A percentile compares a stretch with the other conserved stretches of the same genome.
phyloP scores from a whole-genome alignment of 345 rosid species.

The Jatropha curcas region DNA sequence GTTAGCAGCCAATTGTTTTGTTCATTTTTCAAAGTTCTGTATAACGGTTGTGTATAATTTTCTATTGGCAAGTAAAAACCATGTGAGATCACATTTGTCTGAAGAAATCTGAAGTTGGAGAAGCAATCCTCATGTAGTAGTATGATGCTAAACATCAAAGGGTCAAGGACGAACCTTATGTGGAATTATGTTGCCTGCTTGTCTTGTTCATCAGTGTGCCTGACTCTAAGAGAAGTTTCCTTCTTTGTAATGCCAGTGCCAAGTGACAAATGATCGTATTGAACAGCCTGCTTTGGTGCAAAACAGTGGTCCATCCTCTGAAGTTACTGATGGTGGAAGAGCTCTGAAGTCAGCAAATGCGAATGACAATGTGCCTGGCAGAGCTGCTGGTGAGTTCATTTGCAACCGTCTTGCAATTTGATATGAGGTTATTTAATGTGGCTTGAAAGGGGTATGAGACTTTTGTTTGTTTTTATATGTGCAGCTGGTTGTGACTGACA shows the following conservation, averaged over 20 bases:
- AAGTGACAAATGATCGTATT: conserved; percentile 24
- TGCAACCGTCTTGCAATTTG: neutral
- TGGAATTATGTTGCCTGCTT: neutral
- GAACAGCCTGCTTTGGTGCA: conserved; percentile 30
- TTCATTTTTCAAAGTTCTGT: neutral
- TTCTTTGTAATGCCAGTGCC: conserved; percentile 31
- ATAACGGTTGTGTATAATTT: neutral
- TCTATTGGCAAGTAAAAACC: neutral
- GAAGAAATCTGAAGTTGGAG: neutral
- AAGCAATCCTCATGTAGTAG: neutral
- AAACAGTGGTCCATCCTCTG: conserved; percentile 29
- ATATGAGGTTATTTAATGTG: neutral
- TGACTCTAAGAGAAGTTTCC: neutral
- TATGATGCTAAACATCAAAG: neutral
- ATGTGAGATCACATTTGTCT: neutral
- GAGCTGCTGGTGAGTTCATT: conserved; percentile 21
- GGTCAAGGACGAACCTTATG: neutral
- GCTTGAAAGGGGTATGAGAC: neutral
- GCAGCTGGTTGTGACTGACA: conserved; percentile 35
- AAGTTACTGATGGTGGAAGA: conserved; percentile 22
- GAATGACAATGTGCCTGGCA: conserved; percentile 24
- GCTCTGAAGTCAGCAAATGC: conserved; percentile 21
- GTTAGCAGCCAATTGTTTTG: neutral
- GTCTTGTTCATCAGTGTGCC: conserved; percentile 3
- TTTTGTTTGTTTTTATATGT: neutral